Evolutionary conservation across 331 rosid species (phyloP).

Genomic region (Dryas integrifolia): DNA sequence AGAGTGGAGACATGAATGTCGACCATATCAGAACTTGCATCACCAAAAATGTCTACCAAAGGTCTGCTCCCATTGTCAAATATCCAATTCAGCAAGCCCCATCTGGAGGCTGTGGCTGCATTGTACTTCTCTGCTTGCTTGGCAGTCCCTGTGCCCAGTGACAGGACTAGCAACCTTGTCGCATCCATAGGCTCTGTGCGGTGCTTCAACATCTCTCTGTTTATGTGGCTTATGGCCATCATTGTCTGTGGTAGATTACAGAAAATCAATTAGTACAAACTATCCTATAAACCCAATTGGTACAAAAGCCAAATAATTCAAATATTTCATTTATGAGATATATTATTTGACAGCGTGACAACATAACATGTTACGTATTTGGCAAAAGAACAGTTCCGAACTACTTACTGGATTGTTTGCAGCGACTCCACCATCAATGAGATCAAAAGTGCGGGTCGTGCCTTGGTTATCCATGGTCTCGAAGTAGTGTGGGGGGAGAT

Average conservation of each 20-base stretch:
- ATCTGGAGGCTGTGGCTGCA: constrained; percentile 24
- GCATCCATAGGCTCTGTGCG: constrained; percentile 20
- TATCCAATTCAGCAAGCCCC: constrained; percentile 35
- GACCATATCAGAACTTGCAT: constrained; percentile 39
- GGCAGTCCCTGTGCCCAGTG: constrained; percentile 37
- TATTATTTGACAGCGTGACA: background rate
- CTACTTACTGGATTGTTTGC: constrained; percentile 43
- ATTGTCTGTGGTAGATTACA: constrained; percentile 19
- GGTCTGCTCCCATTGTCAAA: constrained; percentile 27
- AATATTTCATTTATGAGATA: background rate
- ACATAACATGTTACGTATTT: background rate
- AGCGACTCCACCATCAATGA: constrained; percentile 41
- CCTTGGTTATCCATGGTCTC: constrained; percentile 18
- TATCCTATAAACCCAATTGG: too few relatives aligned
- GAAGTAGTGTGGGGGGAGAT: constrained; percentile 37
- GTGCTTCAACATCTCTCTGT: constrained; percentile 15
- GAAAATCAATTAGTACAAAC: background rate
- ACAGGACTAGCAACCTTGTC: constrained; percentile 28
- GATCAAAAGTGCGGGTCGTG: constrained; percentile 28
- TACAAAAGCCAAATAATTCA: too few relatives aligned
- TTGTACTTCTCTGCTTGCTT: constrained; percentile 32
- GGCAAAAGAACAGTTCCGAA: too few relatives aligned
- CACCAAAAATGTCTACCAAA: constrained; percentile 23
- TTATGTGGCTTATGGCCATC: constrained; percentile 37
- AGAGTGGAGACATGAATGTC: constrained; percentile 39